phyloP scores from a whole-genome alignment of 495 filamentous ascomycete genomes.

The Elasticomyces elasticus region DNA sequence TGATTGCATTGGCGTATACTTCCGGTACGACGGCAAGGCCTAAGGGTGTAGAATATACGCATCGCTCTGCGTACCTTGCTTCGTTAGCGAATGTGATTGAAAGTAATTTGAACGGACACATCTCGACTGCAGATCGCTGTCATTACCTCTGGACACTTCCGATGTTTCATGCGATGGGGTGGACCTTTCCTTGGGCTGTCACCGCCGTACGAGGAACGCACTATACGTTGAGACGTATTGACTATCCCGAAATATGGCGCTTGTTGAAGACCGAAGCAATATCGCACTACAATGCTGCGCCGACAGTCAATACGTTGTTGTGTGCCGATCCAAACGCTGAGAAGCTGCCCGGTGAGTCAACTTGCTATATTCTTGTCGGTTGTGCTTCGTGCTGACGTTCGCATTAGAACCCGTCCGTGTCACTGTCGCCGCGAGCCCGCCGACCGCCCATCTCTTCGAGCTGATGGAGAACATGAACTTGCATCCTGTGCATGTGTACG shows the following conservation, averaged over 20 bases:
- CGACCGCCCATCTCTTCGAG: constrained; percentile 79
- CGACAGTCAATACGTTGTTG: constrained; percentile 90
- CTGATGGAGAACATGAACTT: constrained; percentile 84
- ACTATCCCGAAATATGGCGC: constrained; percentile 86
- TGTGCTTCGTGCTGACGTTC: too few relatives aligned
- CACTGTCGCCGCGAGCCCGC: constrained; percentile 86
- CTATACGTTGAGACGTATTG: constrained; percentile 88
- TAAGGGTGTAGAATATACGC: constrained; percentile 89
- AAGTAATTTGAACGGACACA: constrained; percentile 63
- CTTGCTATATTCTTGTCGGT: background rate
- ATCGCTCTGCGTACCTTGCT: constrained; percentile 78
- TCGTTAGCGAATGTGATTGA: constrained; percentile 80
- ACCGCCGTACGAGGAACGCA: constrained; percentile 88
- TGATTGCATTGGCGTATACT: constrained; percentile 83
- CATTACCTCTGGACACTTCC: constrained; percentile 87
- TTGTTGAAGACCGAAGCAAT: constrained; percentile 73
- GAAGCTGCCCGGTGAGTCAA: constrained; percentile 39
- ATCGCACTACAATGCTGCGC: constrained; percentile 92
- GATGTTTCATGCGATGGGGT: constrained; percentile 90
- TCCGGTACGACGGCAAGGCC: constrained; percentile 86
- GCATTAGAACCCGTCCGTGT: constrained; percentile 57
- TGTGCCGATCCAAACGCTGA: constrained; percentile 66
- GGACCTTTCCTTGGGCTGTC: constrained; percentile 42
- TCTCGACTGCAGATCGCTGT: constrained; percentile 44
- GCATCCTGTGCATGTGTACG: constrained; percentile 88